These are phyloP conservation scores for Ophiosphaerella herpotricha DNA, from an alignment of 2,329 filamentous ascomycete species.

Conservation along the genomic window DNA sequence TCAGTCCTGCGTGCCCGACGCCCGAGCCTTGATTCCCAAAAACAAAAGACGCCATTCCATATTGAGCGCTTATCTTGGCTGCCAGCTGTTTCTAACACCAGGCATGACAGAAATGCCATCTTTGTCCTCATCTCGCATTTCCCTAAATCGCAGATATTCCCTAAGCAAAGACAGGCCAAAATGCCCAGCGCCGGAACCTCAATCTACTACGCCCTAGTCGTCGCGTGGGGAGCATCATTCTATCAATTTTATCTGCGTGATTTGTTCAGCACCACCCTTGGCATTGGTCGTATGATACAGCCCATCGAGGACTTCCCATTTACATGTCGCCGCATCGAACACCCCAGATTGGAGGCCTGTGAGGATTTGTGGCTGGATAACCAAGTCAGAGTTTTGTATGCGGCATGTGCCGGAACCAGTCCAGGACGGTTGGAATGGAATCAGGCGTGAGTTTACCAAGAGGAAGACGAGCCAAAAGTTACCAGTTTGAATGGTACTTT, in stretches of 20 bases:
- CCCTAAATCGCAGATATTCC: not conserved
- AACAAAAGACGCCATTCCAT: not conserved
- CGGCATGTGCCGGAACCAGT: conserved; percentile 32
- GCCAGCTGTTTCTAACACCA: not conserved
- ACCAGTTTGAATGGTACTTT: too few species aligned
- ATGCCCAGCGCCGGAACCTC: conserved; percentile 16
- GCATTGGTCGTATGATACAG: conserved; percentile 33
- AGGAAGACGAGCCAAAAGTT: too few species aligned
- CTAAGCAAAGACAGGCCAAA: not conserved
- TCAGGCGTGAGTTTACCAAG: conserved; percentile 22
- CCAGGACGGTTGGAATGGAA: conserved; percentile 28
- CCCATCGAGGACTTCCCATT: conserved; percentile 36
- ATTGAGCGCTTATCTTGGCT: not conserved
- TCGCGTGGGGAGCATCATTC: conserved; percentile 28
- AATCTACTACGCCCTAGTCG: conserved; percentile 25
- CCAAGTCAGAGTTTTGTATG: conserved; percentile 30
- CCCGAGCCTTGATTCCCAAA: not conserved
- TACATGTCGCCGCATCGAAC: conserved; percentile 25
- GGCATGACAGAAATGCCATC: not conserved
- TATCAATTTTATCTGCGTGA: conserved; percentile 36
- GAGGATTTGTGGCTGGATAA: conserved; percentile 41
- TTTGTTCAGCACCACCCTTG: conserved; percentile 24
- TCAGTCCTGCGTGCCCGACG: conserved; percentile 5
- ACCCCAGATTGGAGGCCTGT: conserved; percentile 33
- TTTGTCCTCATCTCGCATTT: not conserved